phyloP scores from a whole-genome alignment of 768 basidiomycete species.

The Tricholoma hemisulphureum region DNA sequence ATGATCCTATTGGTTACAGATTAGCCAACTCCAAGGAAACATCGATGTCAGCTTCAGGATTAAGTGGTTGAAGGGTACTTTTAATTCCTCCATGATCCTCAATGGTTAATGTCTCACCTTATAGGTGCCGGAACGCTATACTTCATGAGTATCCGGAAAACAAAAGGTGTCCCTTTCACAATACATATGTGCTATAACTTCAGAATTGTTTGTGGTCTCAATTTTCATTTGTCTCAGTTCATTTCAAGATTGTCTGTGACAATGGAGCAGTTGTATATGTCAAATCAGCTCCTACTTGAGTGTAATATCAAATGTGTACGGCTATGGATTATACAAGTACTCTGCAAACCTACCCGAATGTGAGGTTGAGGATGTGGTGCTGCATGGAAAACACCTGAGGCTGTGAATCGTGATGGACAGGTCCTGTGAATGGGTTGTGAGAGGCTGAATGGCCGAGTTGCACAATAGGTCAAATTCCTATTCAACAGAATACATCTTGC shows the following conservation, averaged over 20 bases:
- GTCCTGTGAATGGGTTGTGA: no score
- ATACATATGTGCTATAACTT: constrained; percentile 50
- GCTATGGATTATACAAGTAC: no score
- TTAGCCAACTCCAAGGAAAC: constrained; percentile 71
- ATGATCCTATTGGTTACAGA: no score
- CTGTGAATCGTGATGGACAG: no score
- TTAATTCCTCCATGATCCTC: neutral
- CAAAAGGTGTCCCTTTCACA: constrained; percentile 67
- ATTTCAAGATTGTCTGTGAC: constrained; percentile 66
- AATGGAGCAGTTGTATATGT: constrained; percentile 52
- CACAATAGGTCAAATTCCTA: no score
- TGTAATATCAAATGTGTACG: no score
- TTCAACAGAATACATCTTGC: no score
- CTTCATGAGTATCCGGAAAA: constrained; percentile 79
- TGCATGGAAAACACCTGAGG: no score
- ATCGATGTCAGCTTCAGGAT: constrained; percentile 77
- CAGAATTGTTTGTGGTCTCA: constrained; percentile 1
- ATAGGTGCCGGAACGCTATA: constrained; percentile 74
- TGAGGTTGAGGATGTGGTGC: no score
- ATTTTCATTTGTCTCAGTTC: constrained; percentile 40
- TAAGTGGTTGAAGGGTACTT: constrained; percentile 65
- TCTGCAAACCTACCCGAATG: no score
- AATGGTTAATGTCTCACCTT: neutral
- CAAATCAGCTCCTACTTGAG: constrained; percentile 30
- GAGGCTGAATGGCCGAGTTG: no score